These are phyloP conservation scores for Ustilago vetiveriae DNA, from an alignment of 1,284 basidiomycete genomes.

Conservation along the genomic window DNA sequence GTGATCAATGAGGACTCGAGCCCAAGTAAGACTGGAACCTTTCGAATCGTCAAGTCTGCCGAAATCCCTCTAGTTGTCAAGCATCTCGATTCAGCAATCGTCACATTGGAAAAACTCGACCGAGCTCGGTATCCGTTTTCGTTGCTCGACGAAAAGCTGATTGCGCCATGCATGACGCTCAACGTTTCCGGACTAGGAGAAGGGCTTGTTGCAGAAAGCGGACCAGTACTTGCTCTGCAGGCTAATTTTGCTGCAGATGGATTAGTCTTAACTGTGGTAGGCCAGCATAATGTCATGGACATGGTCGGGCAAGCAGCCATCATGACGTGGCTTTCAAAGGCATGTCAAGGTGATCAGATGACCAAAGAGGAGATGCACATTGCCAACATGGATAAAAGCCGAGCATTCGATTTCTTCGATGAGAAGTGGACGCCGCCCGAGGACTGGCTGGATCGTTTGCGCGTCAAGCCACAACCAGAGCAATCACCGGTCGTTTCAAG, in stretches of 20 bases:
- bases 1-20: not conserved
- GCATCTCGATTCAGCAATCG: not conserved
- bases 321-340: conserved; percentile 6
- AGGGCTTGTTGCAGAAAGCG: conserved; percentile 2
- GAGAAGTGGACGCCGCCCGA: not conserved
- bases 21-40: not conserved
- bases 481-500: too few species aligned
- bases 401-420: not conserved
- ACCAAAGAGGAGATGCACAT: not conserved
- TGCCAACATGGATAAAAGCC: conserved; percentile 5
- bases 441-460: not conserved
- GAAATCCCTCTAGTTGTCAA: conserved; percentile 1
- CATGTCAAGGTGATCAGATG: not conserved
- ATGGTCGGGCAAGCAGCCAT: conserved; percentile 1
- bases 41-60: not conserved
- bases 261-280: conserved; percentile 1
- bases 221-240: conserved; percentile 1
- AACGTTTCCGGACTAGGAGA: not conserved
- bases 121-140: conserved; percentile 2
- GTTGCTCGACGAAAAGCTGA: conserved; percentile 4
- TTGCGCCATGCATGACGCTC: conserved; percentile 7
- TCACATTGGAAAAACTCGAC: not conserved
- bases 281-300: conserved; percentile 9
- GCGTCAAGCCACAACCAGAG: not conserved
- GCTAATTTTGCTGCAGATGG: not conserved